Conservation (phyloP, 2,329 filamentous ascomycete genomes). For the Ceratocystis lukuohia region DNA sequence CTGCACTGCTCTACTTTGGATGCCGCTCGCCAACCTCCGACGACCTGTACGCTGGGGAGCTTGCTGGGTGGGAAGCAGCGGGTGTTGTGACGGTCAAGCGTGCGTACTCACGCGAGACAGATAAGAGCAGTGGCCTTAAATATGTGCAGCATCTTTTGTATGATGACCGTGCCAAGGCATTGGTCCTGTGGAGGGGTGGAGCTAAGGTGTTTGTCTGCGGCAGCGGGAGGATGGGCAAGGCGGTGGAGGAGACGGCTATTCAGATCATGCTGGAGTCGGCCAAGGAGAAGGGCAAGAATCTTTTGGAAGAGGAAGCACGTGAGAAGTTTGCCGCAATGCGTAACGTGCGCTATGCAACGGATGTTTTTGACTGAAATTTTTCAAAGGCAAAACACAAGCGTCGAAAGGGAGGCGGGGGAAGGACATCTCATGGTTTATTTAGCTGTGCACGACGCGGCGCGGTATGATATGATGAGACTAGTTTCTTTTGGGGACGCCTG, state of each 20-base stretch:
- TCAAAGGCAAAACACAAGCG: too few species aligned
- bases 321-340: slow-evolving; percentile 37
- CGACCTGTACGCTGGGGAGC: slow-evolving; percentile 45
- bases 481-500: too few species aligned
- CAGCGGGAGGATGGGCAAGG: slow-evolving; percentile 37
- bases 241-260: slow-evolving; percentile 31
- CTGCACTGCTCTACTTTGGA: slow-evolving; percentile 52
- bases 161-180: slow-evolving; percentile 28
- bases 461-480: too few species aligned
- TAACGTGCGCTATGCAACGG: slow-evolving; percentile 45
- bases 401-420: too few species aligned
- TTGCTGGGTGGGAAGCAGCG: slow-evolving; percentile 44
- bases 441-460: too few species aligned
- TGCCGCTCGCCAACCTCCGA: slow-evolving; percentile 37
- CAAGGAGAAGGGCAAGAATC: slow-evolving; percentile 25
- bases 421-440: too few species aligned
- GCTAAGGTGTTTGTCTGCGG: slow-evolving; percentile 55
- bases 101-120: slow-evolving; percentile 36
- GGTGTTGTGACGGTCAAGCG: slow-evolving; percentile 49
- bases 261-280: slow-evolving; percentile 27
- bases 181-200: slow-evolving; percentile 30
- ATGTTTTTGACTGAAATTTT: slow-evolving; percentile 42
- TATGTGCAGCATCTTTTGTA: slow-evolving; percentile 36
- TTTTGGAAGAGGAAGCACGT: slow-evolving; percentile 30
- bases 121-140: slow-evolving; percentile 34